Conservation (phyloP, 176 grass and related monocot species). For the Sorghum bicolor region DNA sequence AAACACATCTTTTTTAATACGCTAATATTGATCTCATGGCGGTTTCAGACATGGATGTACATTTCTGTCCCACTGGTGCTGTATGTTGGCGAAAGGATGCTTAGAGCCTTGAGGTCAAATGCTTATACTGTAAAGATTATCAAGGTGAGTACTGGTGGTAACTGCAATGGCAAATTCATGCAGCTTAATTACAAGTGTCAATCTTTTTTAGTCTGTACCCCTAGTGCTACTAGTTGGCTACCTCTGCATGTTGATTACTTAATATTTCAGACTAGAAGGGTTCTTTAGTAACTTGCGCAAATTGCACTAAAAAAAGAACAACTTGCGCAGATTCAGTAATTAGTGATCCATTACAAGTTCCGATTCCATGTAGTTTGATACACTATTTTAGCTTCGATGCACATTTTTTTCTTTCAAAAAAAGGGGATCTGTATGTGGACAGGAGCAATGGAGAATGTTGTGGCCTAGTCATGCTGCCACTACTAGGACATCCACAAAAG, state of each 20-base stretch:
- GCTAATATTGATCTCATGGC: constrained; percentile 9
- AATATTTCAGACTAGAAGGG: not conserved
- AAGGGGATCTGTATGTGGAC: constrained; percentile 9
- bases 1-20: not conserved
- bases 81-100: constrained; percentile 74
- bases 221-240: not conserved
- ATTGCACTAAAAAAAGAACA: not conserved
- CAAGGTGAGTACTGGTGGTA: constrained; percentile 54
- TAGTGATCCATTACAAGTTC: not conserved
- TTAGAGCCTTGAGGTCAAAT: constrained; percentile 83
- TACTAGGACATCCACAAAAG: constrained; percentile 13
- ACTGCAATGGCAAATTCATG: not conserved
- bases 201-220: not conserved
- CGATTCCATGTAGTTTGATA: not conserved
- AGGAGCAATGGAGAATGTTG: constrained; percentile 11
- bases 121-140: constrained; percentile 83
- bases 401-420: not conserved
- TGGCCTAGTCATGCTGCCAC: constrained; percentile 40
- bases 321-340: not conserved
- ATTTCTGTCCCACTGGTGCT: constrained; percentile 72
- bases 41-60: constrained; percentile 98
- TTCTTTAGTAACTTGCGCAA: not conserved
- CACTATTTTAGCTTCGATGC: constrained; percentile 15
- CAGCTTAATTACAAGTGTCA: not conserved
- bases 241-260: not conserved